Base-by-base conservation (phyloP, 1,284 basidiomycete species). In the Fomitiporia mediterranea region DNA sequence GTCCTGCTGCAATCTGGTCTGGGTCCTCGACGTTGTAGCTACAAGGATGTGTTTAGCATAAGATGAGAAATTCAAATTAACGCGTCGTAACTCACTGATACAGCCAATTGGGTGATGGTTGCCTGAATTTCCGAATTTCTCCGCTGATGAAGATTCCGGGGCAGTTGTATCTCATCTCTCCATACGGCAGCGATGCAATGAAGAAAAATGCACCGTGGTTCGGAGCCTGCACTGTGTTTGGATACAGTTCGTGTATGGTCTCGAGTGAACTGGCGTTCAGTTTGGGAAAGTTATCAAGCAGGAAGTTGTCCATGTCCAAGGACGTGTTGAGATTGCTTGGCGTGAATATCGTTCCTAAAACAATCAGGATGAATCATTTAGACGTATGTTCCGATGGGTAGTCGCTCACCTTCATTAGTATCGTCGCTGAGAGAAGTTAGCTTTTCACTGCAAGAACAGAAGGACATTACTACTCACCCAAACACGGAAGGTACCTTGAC, bases 21-120 rank as follows among this genome's bases (percentile, higher is more conserved):
- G 60, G 59, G n/a, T 62, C 61, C 25, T 58, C 44, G 1, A 64
- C 62, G 37, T 64, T 64, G 42, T 61, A 62, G 19, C 62, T 64
- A 30, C 13, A 13, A 4, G n/a, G n/a, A n/a, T n/a, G n/a, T 13
- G 17, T 46, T 48, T 13, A 23, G 35, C 30, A n/a, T 25, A 38
- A 52, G 27, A 15, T 38, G 35, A 35, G n/a, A 8, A 17, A 8
- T 27, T 1, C 17, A 9, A 3, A 17, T 49, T 2, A 37, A 44
- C 34, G 28, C 52, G n/a, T 43, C 21, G 11, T 43, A n/a, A 23
- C 42, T 37, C 27, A 56, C 57, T 55, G 53, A 28, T 57, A 55
- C 27, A 58, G 44, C 53, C 59, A 60, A 27, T 60, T 60, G 4
- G 53, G 34, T 32, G 39, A 21, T 11, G 53, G 40, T 23, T 42